These are phyloP conservation scores for Kernera saxatilis DNA, from an alignment of 345 rosid genomes.

Conservation along the genomic window DNA sequence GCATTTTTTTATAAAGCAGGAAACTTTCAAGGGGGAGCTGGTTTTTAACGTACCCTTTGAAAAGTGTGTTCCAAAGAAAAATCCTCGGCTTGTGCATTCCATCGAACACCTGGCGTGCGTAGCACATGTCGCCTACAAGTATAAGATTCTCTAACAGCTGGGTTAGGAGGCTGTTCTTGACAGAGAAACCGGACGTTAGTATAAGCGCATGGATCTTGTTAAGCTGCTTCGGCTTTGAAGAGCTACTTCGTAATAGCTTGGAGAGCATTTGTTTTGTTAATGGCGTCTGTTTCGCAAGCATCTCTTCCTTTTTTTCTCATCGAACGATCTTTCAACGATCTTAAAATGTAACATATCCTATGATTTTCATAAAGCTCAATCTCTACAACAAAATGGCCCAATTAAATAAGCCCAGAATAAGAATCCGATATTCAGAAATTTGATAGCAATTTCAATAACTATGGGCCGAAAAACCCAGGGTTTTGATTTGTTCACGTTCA, in stretches of 20 bases:
- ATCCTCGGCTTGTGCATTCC: slow-evolving; percentile 51
- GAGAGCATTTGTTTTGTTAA: slow-evolving; percentile 35
- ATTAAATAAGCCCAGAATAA: no score
- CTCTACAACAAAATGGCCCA: neutral
- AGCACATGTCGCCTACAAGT: slow-evolving; percentile 27
- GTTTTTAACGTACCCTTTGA: slow-evolving; percentile 42
- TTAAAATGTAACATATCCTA: neutral
- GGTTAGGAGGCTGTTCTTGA: slow-evolving; percentile 45
- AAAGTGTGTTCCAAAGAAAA: slow-evolving; percentile 51
- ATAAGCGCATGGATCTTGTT: slow-evolving; percentile 37
- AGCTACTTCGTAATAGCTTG: slow-evolving; percentile 28
- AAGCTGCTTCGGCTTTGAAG: slow-evolving; percentile 31
- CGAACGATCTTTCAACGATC: neutral
- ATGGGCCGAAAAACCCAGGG: neutral
- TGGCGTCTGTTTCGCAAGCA: slow-evolving; percentile 23
- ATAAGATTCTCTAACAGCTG: slow-evolving; percentile 25
- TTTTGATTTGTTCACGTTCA: neutral
- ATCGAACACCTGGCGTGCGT: slow-evolving; percentile 48
- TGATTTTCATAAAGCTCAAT: neutral
- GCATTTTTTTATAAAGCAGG: slow-evolving; percentile 34
- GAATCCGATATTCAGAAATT: neutral
- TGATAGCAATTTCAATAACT: neutral
- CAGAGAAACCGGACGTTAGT: slow-evolving; percentile 35
- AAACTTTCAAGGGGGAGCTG: slow-evolving; percentile 26
- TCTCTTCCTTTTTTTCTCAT: neutral